Evolutionary conservation across 2,329 filamentous ascomycete species (phyloP), one percentile per base, ranked within the genome.

Genomic region (Peltaster fructicola): DNA sequence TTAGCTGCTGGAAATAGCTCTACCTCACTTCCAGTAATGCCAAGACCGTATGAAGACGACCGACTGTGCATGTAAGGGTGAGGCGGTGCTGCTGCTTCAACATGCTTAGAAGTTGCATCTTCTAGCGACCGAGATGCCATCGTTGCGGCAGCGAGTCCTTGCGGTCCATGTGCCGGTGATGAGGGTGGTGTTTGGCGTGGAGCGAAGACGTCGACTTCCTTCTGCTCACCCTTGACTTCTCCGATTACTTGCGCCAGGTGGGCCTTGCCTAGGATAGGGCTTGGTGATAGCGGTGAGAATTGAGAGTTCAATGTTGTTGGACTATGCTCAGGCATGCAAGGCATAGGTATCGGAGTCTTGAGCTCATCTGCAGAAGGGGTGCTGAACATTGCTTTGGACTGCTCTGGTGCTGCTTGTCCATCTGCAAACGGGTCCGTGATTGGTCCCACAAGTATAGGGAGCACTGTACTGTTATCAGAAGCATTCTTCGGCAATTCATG

Each of bases 181-280:
- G 35, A 25, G 16, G 33, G 36, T 10, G 27, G 33, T 11, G 35
- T 27, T 11, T 30, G 27, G n/a, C 32, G 33, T 11, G 26, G 23
- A 13, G 33, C 28, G 15, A 35, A 30, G 2, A 40, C 30, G 8
- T 39, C 30, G 9, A 43, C 38, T 14, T 40, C 27, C 15, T 30
- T 32, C 13, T 38, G 41, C 27, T 39, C 39, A 15, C 37, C 38
- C 20, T 35, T 37, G 3, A 33, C 27, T 1, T 39, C 42, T 2
- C 39, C 38, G 7, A 44, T 30, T 18, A 39, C 30, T 15, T 34
- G 38, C 9, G 37, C 44, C 7, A 41, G 21, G 16, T 42, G 40
- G 5, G 44, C 45, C 15, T 44, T 26, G 21, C 44, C 37, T 9
- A 48, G 28, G 7, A 39, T 26, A 5, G 44, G 45, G 2, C 43